A percentile compares a stretch with the other conserved stretches of the same genome.
Evolutionary conservation across 2,329 filamentous ascomycete genomes (phyloP).

Genomic region (Aspergillus fischeri): DNA sequence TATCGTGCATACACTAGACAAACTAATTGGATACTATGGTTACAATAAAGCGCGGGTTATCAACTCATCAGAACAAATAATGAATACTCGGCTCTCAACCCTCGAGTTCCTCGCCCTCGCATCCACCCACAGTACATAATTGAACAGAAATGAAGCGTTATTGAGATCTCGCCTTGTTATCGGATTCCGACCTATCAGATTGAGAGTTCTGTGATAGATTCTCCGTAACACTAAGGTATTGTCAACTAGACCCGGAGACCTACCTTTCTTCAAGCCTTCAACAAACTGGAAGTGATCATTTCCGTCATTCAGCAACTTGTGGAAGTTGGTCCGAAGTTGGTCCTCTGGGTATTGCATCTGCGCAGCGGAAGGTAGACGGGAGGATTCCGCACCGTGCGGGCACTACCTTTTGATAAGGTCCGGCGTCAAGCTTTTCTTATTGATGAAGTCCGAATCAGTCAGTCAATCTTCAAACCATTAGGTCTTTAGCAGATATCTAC

Average conservation of each 20-base stretch:
- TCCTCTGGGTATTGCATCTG: background rate
- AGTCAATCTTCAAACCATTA: no score
- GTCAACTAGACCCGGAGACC: background rate
- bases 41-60: background rate
- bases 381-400: constrained; percentile 1
- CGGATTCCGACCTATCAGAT: background rate
- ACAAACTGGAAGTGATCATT: background rate
- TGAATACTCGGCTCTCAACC: background rate
- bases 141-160: background rate
- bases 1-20: background rate
- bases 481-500: background rate
- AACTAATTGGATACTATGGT: background rate
- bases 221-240: background rate
- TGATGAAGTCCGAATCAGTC: no score
- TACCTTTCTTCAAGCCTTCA: background rate
- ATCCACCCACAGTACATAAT: background rate
- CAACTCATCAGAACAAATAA: no score
- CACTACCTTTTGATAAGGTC: background rate
- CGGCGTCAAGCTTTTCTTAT: background rate
- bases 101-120: no score
- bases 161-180: background rate
- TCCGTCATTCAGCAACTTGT: background rate
- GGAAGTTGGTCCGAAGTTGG: background rate
- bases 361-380: background rate
- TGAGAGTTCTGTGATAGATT: background rate